Conservation (phyloP, 1,284 basidiomycete species). For the Cutaneotrichosporon arboriforme region DNA sequence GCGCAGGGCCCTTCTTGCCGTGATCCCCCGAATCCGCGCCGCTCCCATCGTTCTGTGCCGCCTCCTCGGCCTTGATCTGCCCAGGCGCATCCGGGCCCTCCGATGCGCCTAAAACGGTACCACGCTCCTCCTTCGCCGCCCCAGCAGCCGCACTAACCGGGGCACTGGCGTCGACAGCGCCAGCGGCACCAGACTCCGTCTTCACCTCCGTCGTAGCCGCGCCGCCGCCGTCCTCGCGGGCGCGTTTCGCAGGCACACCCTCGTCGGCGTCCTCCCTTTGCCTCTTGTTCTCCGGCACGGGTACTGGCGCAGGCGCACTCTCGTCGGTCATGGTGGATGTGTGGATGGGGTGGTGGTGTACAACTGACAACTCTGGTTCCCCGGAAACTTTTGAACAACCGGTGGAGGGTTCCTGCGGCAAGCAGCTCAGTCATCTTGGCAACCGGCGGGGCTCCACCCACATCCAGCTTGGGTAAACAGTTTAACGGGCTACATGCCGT, state of each 20-base stretch:
- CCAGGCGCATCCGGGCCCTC: no score
- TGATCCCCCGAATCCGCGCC: background rate
- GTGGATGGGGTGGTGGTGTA: background rate
- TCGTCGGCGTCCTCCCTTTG: background rate
- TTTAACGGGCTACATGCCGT: no score
- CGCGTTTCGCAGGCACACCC: background rate
- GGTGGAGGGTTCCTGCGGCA: background rate
- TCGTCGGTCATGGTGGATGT: background rate
- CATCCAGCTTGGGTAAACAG: no score
- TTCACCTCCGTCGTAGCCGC: no score
- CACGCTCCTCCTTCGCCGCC: no score
- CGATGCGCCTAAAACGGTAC: no score
- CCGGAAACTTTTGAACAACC: background rate
- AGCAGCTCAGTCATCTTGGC: no score
- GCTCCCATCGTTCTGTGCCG: constrained; percentile 8
- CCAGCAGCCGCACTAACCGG: no score
- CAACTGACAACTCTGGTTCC: no score
- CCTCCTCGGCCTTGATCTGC: constrained; percentile 12
- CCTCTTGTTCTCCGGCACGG: background rate
- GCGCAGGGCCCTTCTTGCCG: background rate
- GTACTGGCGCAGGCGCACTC: background rate
- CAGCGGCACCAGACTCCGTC: no score
- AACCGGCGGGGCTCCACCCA: no score
- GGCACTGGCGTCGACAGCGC: background rate
- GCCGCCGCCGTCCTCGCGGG: background rate